Base-by-base conservation (phyloP, 495 filamentous ascomycete genomes). In the Penicillium manginii region DNA sequence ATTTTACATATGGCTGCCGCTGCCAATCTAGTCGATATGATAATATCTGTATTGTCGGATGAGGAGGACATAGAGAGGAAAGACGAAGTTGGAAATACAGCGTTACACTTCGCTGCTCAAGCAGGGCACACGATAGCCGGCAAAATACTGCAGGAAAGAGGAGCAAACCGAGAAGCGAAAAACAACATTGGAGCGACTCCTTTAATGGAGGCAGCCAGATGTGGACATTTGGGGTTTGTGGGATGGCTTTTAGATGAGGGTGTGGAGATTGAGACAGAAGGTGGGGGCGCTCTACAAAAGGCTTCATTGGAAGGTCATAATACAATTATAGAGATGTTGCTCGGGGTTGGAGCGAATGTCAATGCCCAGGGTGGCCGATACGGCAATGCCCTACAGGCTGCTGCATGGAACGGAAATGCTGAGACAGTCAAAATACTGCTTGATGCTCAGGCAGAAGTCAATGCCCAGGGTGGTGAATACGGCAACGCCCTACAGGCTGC, bases 241-340 rank as follows among this genome's bases (percentile, higher is more conserved):
- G 46, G 47, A 40, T 60, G 58, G 58, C 58, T 60, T 14, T 19
- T 60, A 31, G 3, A 52, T 26, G 48, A 55, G 23, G 58, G 47
- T 4, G 47, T 39, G 29, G 9, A 47, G 17, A 14, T 55, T 40
- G 47, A 52, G 18, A 47, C 0, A 43, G n/a, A 14, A 29, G 37
- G 7, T 19, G 47, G n/a, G 35, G n/a, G 26, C 29, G 58, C 52
- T 15, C 58, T 60, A 48, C 47, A 60, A 18, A 29, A 3, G 8
- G 57, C 57, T 50, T 59, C 57, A 6, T 35, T 39, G 39, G 40
- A 2, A 29, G 56, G 56, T 5, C 15, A 53, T 15, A 2, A n/a
- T 32, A 9, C 6, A 0, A 23, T 59, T 49, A 5, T 26, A 26
- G 23, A n/a, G n/a, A n/a, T n/a, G n/a, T n/a, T n/a, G n/a, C n/a